Percentiles rank a stretch among this genome's conserved stretches.
Conservation (phyloP, 306 rosid species). For the Delonix regia region DNA sequence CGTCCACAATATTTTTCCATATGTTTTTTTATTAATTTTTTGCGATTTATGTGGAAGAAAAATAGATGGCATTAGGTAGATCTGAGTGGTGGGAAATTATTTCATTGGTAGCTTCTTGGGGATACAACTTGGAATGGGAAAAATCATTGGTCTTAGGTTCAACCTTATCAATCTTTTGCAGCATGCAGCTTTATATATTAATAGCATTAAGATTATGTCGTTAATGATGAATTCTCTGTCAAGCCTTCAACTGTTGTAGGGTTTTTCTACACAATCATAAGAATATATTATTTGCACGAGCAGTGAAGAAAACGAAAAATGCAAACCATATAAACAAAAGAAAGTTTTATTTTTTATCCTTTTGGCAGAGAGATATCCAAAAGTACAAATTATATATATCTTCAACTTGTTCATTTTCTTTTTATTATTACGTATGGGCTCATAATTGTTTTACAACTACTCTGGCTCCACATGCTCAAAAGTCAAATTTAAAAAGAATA, state of each 20-base stretch:
- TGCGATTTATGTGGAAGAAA: background rate
- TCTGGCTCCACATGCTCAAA: background rate
- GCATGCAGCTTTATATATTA: slow-evolving; percentile 31
- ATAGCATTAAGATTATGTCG: background rate
- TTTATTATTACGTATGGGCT: background rate
- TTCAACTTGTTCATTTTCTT: background rate
- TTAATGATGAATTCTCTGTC: slow-evolving; percentile 14
- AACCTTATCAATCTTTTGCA: slow-evolving; percentile 32
- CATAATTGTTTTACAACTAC: background rate
- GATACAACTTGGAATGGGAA: slow-evolving; percentile 2
- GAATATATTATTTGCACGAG: background rate
- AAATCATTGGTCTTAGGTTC: slow-evolving; percentile 30
- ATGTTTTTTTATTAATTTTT: too few species aligned
- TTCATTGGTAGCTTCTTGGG: background rate
- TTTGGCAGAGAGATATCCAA: background rate
- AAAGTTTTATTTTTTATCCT: background rate
- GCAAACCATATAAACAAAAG: background rate
- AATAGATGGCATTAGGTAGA: background rate
- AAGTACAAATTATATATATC: background rate
- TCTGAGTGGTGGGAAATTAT: background rate
- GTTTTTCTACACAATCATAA: background rate
- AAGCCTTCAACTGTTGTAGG: slow-evolving; percentile 9
- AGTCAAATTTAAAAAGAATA: background rate
- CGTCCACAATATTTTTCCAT: background rate
- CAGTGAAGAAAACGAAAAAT: background rate